These are phyloP conservation scores for Debaryomyces nepalensis DNA, from an alignment of 1,139 yeast species.

Conservation along the genomic window DNA sequence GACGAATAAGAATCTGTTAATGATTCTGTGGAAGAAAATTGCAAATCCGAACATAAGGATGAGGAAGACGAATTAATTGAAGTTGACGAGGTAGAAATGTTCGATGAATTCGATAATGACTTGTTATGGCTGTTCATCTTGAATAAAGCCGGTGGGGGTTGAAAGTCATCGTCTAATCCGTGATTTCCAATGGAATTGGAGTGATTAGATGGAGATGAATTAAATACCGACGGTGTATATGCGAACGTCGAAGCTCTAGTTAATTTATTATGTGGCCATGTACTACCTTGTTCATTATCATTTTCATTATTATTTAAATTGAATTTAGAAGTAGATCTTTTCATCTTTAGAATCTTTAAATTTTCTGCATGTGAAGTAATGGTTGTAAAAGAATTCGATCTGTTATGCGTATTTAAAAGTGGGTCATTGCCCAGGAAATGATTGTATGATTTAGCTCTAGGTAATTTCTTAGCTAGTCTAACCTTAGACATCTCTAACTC, in stretches of 20 bases:
- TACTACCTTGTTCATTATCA: not conserved
- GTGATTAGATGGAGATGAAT: constrained; percentile 13
- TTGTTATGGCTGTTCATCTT: constrained; percentile 25
- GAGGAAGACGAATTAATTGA: constrained; percentile 33
- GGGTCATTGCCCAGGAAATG: constrained; percentile 23
- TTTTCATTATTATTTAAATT: constrained; percentile 10
- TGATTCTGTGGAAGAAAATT: constrained; percentile 35
- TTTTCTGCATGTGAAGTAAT: constrained; percentile 36
- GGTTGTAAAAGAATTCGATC: constrained; percentile 41
- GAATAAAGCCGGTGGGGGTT: constrained; percentile 41
- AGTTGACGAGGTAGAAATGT: constrained; percentile 25
- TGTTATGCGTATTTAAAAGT: constrained; percentile 22
- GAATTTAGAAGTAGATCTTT: constrained; percentile 29
- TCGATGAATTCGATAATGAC: constrained; percentile 26
- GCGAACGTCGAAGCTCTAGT: constrained; percentile 30
- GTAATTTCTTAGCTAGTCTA: constrained; percentile 59
- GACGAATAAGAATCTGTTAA: constrained; percentile 32
- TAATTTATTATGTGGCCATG: constrained; percentile 20
- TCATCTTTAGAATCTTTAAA: constrained; percentile 43
- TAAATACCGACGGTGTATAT: constrained; percentile 27
- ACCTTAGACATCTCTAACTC: constrained; percentile 75
- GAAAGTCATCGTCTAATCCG: constrained; percentile 28
- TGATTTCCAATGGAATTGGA: constrained; percentile 6
- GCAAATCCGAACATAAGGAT: constrained; percentile 33
- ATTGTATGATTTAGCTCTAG: constrained; percentile 42